Evolutionary conservation across 1,139 yeast genomes (phyloP), one percentile per base, ranked within the genome.

Genomic region (Suhomyces terraborum): DNA sequence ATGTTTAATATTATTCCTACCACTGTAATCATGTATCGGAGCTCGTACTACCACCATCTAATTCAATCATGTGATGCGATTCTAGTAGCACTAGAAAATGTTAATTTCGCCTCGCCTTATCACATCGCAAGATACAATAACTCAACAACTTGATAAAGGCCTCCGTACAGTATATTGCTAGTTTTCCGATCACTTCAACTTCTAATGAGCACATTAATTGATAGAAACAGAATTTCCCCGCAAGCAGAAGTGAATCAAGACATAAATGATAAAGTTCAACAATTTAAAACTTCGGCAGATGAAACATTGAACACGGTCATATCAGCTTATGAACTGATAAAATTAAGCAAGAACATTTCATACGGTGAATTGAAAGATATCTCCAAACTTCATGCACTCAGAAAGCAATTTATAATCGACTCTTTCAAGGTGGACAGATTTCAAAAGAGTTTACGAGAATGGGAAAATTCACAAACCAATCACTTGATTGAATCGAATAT

Each of bases 391-490:
- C 41, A 39, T 16, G 12, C 13, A 2, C 31, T 42, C 12, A 60
- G 60, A 42, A 59, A 55, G 46, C 47, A 54, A 23, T 60, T 55
- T 38, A 53, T 70, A 1, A 47, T 69, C 10, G 76, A 69, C 41
- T 66, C 75, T 7, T 67, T 65, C 47, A 46, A 55, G 19, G 58
- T 68, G 23, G 66, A 59, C 42, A 59, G 58, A 41, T 55, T 65
- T 27, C 70, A 67, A 31, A 56, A 58, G 32, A 58, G 55, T 9
- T 62, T 58, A 45, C 62, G 67, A 45, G 59, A 54, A 23, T 66
- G 71, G 71, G 67, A 66, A 35, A 38, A 47, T 20, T 38, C 45
- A 3, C 46, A 53, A 31, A 55, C 36, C n/a, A 48, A 50, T 1
- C 36, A 47, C 27, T 64, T 66, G 31, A 47, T 64, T 8, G 53